Evolutionary conservation across 2,329 filamentous ascomycete genomes (phyloP).

Genomic region (Aspergillus persii): DNA sequence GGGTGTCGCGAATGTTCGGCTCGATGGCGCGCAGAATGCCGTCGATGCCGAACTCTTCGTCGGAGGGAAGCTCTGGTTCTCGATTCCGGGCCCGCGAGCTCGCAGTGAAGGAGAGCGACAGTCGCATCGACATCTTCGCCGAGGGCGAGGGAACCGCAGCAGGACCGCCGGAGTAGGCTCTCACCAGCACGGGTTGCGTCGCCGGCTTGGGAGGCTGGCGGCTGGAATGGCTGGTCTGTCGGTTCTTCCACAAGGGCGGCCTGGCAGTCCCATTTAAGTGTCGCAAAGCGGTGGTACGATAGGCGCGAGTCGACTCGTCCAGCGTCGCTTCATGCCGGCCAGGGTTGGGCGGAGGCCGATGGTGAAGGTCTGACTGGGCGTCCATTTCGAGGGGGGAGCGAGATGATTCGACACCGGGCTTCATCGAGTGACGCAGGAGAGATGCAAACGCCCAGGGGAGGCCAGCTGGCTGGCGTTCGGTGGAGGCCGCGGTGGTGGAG

Average conservation of each 20-base stretch:
- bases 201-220: conserved; percentile 29
- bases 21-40: conserved; percentile 57
- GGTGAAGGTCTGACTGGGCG: conserved; percentile 28
- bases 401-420: neutral
- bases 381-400: conserved; percentile 29
- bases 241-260: conserved; percentile 25
- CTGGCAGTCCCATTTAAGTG: conserved; percentile 32
- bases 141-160: conserved; percentile 25
- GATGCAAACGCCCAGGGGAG: neutral
- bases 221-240: conserved; percentile 21
- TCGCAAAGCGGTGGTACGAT: conserved; percentile 32
- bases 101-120: conserved; percentile 29
- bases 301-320: conserved; percentile 31
- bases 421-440: conserved; percentile 7
- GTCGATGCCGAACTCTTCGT: conserved; percentile 56
- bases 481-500: neutral
- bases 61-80: conserved; percentile 43
- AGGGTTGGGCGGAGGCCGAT: conserved; percentile 22
- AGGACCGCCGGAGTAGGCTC: conserved; percentile 41
- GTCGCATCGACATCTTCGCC: conserved; percentile 33
- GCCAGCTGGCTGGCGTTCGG: conserved; percentile 1
- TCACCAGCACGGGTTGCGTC: conserved; percentile 45
- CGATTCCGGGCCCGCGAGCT: conserved; percentile 21
- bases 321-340: conserved; percentile 25
- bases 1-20: conserved; percentile 56